phyloP scores from a whole-genome alignment of 192 early-diverging fungal species.

The Mortierella antarctica region DNA sequence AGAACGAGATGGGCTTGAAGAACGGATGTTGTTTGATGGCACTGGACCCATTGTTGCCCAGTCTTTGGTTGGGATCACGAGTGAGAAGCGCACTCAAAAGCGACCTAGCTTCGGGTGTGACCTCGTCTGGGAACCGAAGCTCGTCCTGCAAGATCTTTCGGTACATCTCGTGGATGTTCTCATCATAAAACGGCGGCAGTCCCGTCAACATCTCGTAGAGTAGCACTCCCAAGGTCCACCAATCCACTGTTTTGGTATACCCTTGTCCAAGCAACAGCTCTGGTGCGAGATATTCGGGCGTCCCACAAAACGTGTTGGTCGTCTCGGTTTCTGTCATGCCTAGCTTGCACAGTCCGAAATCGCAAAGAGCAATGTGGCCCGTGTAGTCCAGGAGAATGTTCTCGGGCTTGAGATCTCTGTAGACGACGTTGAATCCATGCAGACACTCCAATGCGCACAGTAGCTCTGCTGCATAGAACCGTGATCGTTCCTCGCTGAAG shows the following conservation, averaged over 20 bases:
- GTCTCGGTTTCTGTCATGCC: constrained; percentile 94
- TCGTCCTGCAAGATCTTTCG: constrained; percentile 93
- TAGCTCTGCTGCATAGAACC: constrained; percentile 96
- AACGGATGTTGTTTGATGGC: constrained; percentile 96
- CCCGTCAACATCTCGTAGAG: constrained; percentile 93
- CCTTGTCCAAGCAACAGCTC: constrained; percentile 89
- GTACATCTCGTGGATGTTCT: constrained; percentile 96
- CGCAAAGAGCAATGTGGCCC: constrained; percentile 94
- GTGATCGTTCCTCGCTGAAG: constrained; percentile 88
- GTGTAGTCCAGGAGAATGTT: constrained; percentile 95
- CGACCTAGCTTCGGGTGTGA: constrained; percentile 70
- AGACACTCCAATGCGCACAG: constrained; percentile 91
- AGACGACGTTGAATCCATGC: constrained; percentile 92
- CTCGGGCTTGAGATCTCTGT: constrained; percentile 95
- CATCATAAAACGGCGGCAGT: constrained; percentile 93
- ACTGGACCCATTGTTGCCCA: constrained; percentile 88
- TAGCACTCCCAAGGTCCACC: constrained; percentile 96
- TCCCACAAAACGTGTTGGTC: constrained; percentile 97
- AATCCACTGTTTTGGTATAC: constrained; percentile 95
- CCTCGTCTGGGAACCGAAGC: constrained; percentile 82
- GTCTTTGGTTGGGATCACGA: constrained; percentile 81
- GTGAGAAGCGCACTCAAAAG: constrained; percentile 80
- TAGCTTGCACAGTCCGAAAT: constrained; percentile 94
- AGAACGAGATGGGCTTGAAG: constrained; percentile 94
- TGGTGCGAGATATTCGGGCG: constrained; percentile 97